A percentile compares a stretch with the other conserved stretches of the same genome.
Evolutionary conservation across 2,329 filamentous ascomycete genomes (phyloP).

Genomic region (Cladobotryum mycophilum): DNA sequence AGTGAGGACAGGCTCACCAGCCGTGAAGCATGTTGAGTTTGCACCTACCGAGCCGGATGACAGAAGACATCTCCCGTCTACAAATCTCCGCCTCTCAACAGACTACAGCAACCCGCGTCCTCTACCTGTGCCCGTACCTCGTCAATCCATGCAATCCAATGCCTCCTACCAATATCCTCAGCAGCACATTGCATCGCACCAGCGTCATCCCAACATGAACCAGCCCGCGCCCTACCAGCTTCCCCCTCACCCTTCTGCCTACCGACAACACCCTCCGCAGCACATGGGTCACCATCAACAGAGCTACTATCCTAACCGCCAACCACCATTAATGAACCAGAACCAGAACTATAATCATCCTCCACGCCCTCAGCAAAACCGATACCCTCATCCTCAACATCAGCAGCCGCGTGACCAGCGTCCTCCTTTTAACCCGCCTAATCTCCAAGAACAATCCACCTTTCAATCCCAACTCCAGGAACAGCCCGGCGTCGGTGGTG

Average conservation of each 20-base stretch:
- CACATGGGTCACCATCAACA: conserved; percentile 13
- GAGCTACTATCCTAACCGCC: conserved; percentile 1
- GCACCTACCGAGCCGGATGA: conserved; percentile 24
- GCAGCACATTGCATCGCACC: neutral
- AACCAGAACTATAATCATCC: conserved; percentile 3
- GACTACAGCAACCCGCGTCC: neutral
- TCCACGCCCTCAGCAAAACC: conserved; percentile 2
- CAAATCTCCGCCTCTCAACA: neutral
- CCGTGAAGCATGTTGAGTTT: conserved; percentile 32
- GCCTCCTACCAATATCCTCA: neutral
- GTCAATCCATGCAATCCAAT: neutral
- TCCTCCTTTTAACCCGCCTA: conserved; percentile 5
- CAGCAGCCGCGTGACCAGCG: conserved; percentile 7
- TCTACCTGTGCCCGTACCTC: neutral
- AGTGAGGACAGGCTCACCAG: conserved; percentile 25
- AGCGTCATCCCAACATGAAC: neutral
- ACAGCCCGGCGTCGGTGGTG: conserved; percentile 6
- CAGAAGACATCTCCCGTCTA: conserved; percentile 12
- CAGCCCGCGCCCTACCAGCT: conserved; percentile 8
- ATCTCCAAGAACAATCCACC: conserved; percentile 4
- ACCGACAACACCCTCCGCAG: conserved; percentile 15
- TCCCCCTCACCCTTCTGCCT: conserved; percentile 8
- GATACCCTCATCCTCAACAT: conserved; percentile 7
- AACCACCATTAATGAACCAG: neutral
- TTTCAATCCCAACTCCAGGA: conserved; percentile 12